phyloP scores from a whole-genome alignment of 1,284 basidiomycete genomes.

The Fomitiporia mediterranea region DNA sequence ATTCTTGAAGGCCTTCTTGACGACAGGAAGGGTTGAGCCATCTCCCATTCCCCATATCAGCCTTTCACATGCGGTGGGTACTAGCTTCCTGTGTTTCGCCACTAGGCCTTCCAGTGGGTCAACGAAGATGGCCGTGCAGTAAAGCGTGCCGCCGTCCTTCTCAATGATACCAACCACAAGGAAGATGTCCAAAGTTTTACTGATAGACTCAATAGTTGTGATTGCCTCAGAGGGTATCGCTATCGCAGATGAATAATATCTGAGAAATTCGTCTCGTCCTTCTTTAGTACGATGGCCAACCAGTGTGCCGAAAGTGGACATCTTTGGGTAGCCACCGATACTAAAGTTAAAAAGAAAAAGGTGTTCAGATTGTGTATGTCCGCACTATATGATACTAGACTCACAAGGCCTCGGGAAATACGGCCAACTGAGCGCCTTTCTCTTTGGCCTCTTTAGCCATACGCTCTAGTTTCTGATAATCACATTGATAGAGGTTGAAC shows the following conservation, averaged over 20 bases:
- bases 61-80: constrained; percentile 66
- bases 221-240: constrained; percentile 51
- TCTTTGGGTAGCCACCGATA: constrained; percentile 65
- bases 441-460: constrained; percentile 42
- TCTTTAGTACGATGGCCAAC: constrained; percentile 48
- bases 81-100: constrained; percentile 67
- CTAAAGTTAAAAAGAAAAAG: constrained; percentile 31
- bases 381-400: no score
- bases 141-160: constrained; percentile 59
- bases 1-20: constrained; percentile 33
- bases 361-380: constrained; percentile 20
- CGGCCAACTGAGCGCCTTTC: constrained; percentile 51
- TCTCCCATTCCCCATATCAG: constrained; percentile 67
- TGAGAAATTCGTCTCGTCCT: constrained; percentile 59
- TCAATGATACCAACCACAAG: constrained; percentile 70
- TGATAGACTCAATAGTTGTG: constrained; percentile 46
- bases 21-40: constrained; percentile 44
- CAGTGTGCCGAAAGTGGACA: constrained; percentile 53
- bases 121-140: constrained; percentile 66
- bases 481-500: no score
- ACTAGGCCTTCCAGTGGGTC: constrained; percentile 53
- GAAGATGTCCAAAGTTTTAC: constrained; percentile 48
- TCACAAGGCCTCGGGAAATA: constrained; percentile 74
- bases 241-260: constrained; percentile 53
- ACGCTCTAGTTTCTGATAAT: constrained; percentile 51